A percentile compares a stretch with the other conserved stretches of the same genome.
These are phyloP conservation scores for Mucor circinelloides DNA, from an alignment of 371 early-diverging fungal species.

Conservation along the genomic window DNA sequence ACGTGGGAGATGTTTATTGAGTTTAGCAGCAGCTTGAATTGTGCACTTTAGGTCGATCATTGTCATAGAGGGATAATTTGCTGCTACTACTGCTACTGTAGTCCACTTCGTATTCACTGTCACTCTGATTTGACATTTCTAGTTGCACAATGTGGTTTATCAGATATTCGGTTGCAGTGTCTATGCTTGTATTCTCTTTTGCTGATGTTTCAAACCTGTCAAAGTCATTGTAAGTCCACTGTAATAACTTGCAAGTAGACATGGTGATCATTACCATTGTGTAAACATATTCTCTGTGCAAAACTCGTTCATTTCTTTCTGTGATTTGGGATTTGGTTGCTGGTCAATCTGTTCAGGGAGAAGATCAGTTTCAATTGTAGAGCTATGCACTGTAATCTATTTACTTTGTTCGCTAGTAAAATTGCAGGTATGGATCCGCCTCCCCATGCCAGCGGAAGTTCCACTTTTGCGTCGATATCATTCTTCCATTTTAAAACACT, in stretches of 20 bases:
- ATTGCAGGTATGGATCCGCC: slow-evolving; percentile 50
- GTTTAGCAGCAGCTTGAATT: background rate
- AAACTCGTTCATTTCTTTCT: background rate
- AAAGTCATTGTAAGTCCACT: background rate
- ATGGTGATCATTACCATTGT: background rate
- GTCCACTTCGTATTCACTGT: slow-evolving; percentile 4
- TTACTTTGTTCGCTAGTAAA: slow-evolving; percentile 54
- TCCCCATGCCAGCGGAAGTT: slow-evolving; percentile 31
- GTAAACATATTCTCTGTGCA: background rate
- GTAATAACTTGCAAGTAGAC: background rate
- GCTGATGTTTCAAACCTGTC: slow-evolving; percentile 57
- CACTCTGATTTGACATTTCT: slow-evolving; percentile 5
- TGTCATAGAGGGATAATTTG: background rate
- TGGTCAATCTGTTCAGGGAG: background rate
- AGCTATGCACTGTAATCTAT: background rate
- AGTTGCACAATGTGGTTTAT: slow-evolving; percentile 18
- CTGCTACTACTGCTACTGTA: background rate
- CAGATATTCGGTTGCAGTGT: slow-evolving; percentile 44
- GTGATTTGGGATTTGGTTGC: background rate
- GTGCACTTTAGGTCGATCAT: background rate
- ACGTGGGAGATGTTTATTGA: background rate
- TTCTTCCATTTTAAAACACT: slow-evolving; percentile 64
- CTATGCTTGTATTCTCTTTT: slow-evolving; percentile 53
- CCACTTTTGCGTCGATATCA: slow-evolving; percentile 46
- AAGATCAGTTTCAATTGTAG: background rate